Conservation (phyloP, 345 rosid genomes). For the Geranium rotundifolium region DNA sequence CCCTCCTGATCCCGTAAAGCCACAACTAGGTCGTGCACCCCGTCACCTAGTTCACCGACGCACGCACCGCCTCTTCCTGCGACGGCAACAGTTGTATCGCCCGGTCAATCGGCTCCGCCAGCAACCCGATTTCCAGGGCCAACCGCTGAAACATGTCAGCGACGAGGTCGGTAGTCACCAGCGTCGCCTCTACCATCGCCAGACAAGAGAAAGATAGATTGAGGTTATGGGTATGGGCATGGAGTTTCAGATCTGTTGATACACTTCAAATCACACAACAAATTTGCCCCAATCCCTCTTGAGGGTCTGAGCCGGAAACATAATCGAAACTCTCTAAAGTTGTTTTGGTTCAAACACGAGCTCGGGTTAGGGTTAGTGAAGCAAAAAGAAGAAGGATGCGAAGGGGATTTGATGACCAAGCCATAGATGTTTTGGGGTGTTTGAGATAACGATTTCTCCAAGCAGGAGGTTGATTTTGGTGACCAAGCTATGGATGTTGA, state of each 20-base stretch:
- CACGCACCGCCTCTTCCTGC: constrained; percentile 54
- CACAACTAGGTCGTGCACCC: constrained; percentile 92
- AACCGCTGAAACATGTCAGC: constrained; percentile 33
- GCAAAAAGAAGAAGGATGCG: neutral
- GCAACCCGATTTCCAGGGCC: constrained; percentile 43
- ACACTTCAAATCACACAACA: too few species aligned
- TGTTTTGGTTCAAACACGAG: neutral
- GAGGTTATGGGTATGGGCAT: neutral
- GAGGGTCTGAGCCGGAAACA: too few species aligned
- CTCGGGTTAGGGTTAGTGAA: neutral
- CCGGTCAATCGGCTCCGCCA: constrained; percentile 64
- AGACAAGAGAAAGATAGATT: constrained; percentile 2
- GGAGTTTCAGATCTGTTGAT: neutral
- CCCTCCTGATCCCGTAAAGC: constrained; percentile 49
- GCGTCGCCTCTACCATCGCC: constrained; percentile 8
- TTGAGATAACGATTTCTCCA: too few species aligned
- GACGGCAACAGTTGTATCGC: constrained; percentile 64
- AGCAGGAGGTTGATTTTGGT: too few species aligned
- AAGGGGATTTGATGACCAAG: neutral
- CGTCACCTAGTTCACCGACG: constrained; percentile 40
- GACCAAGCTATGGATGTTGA: too few species aligned
- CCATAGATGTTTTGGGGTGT: too few species aligned
- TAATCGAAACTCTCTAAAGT: too few species aligned
- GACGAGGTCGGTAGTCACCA: constrained; percentile 7
- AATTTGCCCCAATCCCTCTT: too few species aligned